These are phyloP conservation scores for Xylaria venustula DNA, from an alignment of 495 filamentous ascomycete species.

Conservation along the genomic window DNA sequence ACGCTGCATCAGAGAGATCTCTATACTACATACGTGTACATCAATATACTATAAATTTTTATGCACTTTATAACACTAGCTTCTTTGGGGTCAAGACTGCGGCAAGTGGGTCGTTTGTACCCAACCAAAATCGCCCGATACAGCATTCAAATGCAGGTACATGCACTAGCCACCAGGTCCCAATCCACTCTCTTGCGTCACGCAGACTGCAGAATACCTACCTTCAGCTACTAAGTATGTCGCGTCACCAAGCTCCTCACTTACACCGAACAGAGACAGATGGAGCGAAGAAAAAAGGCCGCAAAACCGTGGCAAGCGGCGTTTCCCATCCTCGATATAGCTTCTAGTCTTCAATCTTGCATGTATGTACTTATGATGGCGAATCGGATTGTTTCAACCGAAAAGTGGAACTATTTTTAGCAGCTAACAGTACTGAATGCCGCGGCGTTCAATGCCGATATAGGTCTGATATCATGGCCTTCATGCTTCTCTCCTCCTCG, in stretches of 20 bases:
- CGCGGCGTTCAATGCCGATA: neutral
- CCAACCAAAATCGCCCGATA: slow-evolving; percentile 1
- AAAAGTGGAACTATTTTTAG: slow-evolving; percentile 4
- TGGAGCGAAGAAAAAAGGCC: neutral
- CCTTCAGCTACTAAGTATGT: neutral
- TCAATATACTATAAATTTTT: neutral
- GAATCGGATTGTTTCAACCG: neutral
- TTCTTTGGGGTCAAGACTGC: slow-evolving; percentile 1
- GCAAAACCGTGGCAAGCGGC: neutral
- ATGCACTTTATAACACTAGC: slow-evolving; percentile 5
- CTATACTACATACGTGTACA: neutral
- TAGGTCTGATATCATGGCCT: neutral
- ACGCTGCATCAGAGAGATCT: slow-evolving; percentile 4
- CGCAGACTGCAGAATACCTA: neutral
- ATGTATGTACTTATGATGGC: neutral
- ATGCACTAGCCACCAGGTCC: neutral
- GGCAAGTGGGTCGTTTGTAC: neutral
- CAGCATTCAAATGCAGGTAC: slow-evolving; percentile 12
- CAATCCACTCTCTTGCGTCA: neutral
- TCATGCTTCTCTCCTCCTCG: neutral
- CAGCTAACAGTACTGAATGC: neutral
- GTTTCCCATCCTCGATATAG: neutral
- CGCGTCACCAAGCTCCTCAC: neutral
- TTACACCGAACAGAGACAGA: neutral
- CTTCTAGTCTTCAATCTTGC: neutral